Evolutionary conservation across 768 basidiomycete genomes (phyloP).

Genomic region (Collybia sordida): DNA sequence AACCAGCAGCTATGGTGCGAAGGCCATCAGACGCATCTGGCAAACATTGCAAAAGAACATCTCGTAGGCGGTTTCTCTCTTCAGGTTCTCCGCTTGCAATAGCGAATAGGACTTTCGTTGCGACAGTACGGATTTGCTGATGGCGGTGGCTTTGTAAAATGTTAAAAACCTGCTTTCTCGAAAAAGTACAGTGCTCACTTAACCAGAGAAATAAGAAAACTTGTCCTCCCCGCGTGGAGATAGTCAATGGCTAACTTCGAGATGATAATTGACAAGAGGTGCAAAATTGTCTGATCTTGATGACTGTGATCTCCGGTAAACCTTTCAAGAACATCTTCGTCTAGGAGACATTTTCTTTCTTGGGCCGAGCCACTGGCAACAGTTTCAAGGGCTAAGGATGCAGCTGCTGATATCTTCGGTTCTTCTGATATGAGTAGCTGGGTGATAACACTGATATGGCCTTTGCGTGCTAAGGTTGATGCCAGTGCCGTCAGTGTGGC

Average conservation of each 20-base stretch:
- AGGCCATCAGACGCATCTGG: conserved; percentile 8
- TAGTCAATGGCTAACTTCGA: conserved; percentile 15
- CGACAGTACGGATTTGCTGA: conserved; percentile 13
- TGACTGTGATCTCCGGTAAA: conserved; percentile 2
- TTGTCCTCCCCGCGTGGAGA: conserved; percentile 9
- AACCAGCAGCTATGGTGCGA: conserved; percentile 9
- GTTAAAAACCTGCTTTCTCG: not conserved
- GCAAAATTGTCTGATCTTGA: conserved; percentile 4
- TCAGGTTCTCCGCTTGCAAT: conserved; percentile 9
- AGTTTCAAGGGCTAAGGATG: conserved; percentile 12
- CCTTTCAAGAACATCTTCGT: conserved; percentile 13
- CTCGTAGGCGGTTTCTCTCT: conserved; percentile 9
- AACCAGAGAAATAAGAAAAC: conserved; percentile 10
- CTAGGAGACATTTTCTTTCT: conserved; percentile 10
- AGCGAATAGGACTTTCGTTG: conserved; percentile 6
- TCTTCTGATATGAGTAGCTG: conserved; percentile 9
- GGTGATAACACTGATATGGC: conserved; percentile 10
- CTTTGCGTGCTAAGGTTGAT: conserved; percentile 11
- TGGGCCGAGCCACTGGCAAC: conserved; percentile 11
- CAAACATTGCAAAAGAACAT: conserved; percentile 13
- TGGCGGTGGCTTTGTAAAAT: conserved; percentile 10
- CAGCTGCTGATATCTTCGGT: conserved; percentile 12
- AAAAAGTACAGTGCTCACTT: conserved; percentile 9
- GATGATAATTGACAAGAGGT: conserved; percentile 9
- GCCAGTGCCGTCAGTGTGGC: conserved; percentile 11